Base-by-base conservation (phyloP, 345 rosid species). In the Angophora floribunda region DNA sequence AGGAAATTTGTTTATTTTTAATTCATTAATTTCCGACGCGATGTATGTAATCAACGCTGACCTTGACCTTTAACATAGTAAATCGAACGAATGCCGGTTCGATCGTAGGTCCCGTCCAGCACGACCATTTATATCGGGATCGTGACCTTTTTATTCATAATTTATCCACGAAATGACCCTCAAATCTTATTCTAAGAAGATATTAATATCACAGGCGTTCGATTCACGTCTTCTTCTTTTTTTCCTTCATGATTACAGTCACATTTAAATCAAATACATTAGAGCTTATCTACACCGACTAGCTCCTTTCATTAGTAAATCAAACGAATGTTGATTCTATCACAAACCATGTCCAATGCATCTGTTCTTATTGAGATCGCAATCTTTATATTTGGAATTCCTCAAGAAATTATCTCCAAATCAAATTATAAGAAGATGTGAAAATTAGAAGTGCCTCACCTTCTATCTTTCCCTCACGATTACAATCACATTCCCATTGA, bases 361-460 rank as follows among this genome's bases (percentile, higher is more conserved):
- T 75, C 49, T 2, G 0, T 41, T 3, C 41, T 14, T 10, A 3
- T 10, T 0, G 1, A 19, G 14, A 41, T 41, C 49, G 4, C 2
- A 47, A 75, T 36, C 4, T 9, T 6, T 5, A 9, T 65, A 26
- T 59, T 59, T 0, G 1, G 30, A 24, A 59, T 26, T 24, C 13
- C 16, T 1, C 17, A 13, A 63, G 2, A 26, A 61, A 61, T 61
- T 7, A 61, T 7, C 11, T 0, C 3, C 7, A 16, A 32, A 17
- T 70, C 24, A 17, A 32, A 22, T 67, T 67, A 36, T 36, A 36
- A 36, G 41, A 36, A 36, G 41, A 36, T 36, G 41, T 36, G 41
- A 36, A 36, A 36, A 36, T 36, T 4, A 36, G 41, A 36, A 36
- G 41, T 36, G 41, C 41, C 41, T 36, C 41, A 36, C 41, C 41